Percentiles rank a stretch among this genome's conserved stretches.
Conservation (phyloP, 768 basidiomycete species). For the Amanita jacksonii region DNA sequence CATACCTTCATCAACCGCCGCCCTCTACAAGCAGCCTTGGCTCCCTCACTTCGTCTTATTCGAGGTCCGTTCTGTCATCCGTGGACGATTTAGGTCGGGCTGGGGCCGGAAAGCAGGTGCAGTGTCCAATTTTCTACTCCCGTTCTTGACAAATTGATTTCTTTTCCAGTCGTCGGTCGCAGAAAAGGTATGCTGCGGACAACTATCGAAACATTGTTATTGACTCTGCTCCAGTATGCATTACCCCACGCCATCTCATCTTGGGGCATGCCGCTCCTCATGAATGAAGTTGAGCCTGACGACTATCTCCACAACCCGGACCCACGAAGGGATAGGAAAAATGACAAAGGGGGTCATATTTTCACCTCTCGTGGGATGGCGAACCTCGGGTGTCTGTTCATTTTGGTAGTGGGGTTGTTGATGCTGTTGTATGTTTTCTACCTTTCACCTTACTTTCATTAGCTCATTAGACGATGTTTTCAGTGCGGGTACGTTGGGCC, state of each 20-base stretch:
- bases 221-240: constrained; percentile 21
- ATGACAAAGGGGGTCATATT: constrained; percentile 48
- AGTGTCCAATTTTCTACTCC: neutral
- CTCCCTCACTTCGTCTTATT: neutral
- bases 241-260: constrained; percentile 36
- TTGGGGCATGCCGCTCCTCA: constrained; percentile 35
- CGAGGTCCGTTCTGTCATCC: neutral
- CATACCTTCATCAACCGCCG: neutral
- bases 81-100: neutral
- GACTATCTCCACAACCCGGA: constrained; percentile 60
- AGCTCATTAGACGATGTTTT: too few relatives aligned
- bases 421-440: constrained; percentile 46
- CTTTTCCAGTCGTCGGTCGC: constrained; percentile 18
- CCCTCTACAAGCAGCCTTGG: neutral
- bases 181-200: constrained; percentile 19
- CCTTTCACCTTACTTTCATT: neutral
- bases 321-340: constrained; percentile 40
- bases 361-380: constrained; percentile 53
- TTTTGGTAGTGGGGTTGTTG: constrained; percentile 40
- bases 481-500: constrained; percentile 31
- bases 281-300: constrained; percentile 44
- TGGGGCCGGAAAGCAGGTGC: neutral
- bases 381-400: constrained; percentile 57
- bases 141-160: neutral
- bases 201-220: neutral